Evolutionary conservation across 2,329 filamentous ascomycete genomes (phyloP), one percentile per base, ranked within the genome.

Genomic region (Cercospora janseana): DNA sequence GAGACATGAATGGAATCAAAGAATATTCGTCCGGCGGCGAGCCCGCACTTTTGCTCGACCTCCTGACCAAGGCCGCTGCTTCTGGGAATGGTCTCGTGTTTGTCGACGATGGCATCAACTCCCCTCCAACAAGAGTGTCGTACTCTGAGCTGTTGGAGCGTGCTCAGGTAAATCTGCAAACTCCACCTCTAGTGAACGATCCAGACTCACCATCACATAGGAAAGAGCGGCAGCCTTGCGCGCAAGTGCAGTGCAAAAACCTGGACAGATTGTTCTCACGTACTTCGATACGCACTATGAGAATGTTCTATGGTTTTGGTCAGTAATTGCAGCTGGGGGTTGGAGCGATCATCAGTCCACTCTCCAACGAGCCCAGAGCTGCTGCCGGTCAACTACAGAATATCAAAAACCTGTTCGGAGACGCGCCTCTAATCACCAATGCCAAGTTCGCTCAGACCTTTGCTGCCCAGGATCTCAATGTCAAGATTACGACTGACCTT

Each of bases 251-350:
- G 48, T 59, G n/a, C 46, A 55, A 9, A 29, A 51, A 13, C 32
- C 46, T 16, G 49, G 56, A 10, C 18, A 42, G 29, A 51, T 37
- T 4, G 46, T 52, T 8, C 46, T 58, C 23, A 53, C 67, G 1
- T 67, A 72, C 51, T 68, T 72, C 27, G 58, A 70, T 13, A 58
- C 59, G n/a, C 67, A 73, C 26, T 40, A 59, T 32, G 67, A 73
- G 15, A 65, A 60, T 15, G 66, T 74, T 5, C 42, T 65, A 9
- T 74, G 70, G 71, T 70, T 73, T 48, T 75, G 72, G 72, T 58
- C 69, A 1, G 61, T 65, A 2, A 53, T 70, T 2, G 52, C 63
- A 12, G 70, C 70, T 1, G 37, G 37, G 8, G 9, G 43, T 56
- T 29, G 43, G 47, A 7, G 56, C 50, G 10, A 47, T 56, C 12